Base-by-base conservation (phyloP, 2,329 filamentous ascomycete genomes). In the Microdochium bolleyi region DNA sequence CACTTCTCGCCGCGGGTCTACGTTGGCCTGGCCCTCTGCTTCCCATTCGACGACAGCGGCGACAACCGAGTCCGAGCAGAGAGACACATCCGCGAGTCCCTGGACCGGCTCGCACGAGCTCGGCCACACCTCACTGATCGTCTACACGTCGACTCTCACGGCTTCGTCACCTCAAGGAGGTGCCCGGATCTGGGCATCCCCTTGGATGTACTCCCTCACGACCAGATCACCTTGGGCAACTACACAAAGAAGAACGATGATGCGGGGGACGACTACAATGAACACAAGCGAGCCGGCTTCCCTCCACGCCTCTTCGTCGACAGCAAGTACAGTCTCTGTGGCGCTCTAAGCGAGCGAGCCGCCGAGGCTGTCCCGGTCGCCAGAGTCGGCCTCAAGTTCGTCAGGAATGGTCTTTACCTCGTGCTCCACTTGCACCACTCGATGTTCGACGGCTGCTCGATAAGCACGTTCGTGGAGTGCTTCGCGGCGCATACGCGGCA, bases 381-480 rank as follows among this genome's bases (percentile, higher is more conserved):
- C 2, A 63, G 63, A n/a, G 62, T 75, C 5, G 65, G 69, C 14
- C 67, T 64, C n/a, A 64, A 66, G 41, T 65, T 73, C 51, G 65
- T 71, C 8, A 56, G 62, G 3, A 73, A 70, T 2, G 73, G 73
- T 1, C 51, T 75, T 10, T 53, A 75, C 7, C 63, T 76, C 22
- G 67, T 62, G 5, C 55, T 71, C n/a, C 72, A 65, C 53, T 60
- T 75, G 48, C 70, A 74, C 54, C 73, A 75, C 53, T 61, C 71
- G 7, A 59, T 74, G 24, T 69, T 68, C 16, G 73, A 76, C 50
- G 73, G 72, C 11, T 64, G 68, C 27, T 71, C 69, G 21, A 61
- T 74, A 21, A 56, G 60, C 21, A 62, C 67, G 5, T 73, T 76
- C 50, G 56, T 75, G 3, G 63, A 71, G 30, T 64, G 62, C 13